A percentile compares a stretch with the other conserved stretches of the same genome.
Evolutionary conservation across 2,329 filamentous ascomycete genomes (phyloP).

Genomic region (Aureobasidium vineae): DNA sequence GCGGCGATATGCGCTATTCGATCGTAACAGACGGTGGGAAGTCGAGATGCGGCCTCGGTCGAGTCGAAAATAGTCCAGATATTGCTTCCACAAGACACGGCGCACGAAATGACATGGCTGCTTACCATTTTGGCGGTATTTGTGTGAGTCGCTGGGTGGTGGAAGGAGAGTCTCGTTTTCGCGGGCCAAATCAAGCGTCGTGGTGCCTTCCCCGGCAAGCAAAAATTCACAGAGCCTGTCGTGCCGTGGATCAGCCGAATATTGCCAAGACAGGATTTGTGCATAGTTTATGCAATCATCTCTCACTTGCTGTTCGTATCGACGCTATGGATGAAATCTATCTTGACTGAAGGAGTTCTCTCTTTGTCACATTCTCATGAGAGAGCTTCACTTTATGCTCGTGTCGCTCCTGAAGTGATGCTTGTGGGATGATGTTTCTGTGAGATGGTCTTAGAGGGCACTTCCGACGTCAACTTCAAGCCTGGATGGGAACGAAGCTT

Average conservation of each 20-base stretch:
- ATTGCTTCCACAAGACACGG: conserved; percentile 18
- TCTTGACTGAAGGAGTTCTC: not conserved
- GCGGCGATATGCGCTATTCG: not conserved
- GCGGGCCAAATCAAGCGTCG: conserved; percentile 1
- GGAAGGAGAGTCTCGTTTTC: conserved; percentile 22
- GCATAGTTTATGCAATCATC: not conserved
- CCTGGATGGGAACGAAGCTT: conserved; percentile 19
- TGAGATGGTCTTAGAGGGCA: not conserved
- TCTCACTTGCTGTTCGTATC: not conserved
- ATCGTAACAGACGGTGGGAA: not conserved
- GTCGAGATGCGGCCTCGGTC: conserved; percentile 2
- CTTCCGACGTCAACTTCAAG: conserved; percentile 11
- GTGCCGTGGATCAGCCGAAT: not conserved
- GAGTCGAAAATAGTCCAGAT: not conserved
- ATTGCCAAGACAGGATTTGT: not conserved
- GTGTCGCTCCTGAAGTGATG: not conserved
- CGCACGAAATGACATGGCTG: conserved; percentile 9
- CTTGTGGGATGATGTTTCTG: not conserved
- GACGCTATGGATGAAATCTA: not conserved
- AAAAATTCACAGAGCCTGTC: conserved; percentile 12
- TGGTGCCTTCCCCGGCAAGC: not conserved
- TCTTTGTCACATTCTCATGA: not conserved
- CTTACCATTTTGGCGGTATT: conserved; percentile 32
- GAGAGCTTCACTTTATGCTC: not conserved
- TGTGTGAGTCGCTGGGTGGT: conserved; percentile 26